These are phyloP conservation scores for Xylaria telfairii DNA, from an alignment of 495 filamentous ascomycete species.

Conservation along the genomic window DNA sequence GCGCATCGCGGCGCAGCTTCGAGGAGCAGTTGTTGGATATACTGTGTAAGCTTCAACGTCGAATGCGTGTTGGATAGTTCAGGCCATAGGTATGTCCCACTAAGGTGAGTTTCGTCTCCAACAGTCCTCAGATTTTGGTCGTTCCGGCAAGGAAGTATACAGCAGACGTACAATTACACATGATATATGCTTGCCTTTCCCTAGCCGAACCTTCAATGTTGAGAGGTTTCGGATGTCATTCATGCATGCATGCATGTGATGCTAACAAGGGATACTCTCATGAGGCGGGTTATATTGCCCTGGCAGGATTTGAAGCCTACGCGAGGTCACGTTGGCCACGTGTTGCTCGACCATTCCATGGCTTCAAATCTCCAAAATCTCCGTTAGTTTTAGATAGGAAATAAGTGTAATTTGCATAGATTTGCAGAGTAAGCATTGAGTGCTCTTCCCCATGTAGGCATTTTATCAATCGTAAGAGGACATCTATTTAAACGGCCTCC, in stretches of 20 bases:
- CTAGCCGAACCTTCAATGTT: background rate
- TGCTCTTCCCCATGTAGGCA: background rate
- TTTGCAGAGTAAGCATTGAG: background rate
- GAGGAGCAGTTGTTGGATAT: background rate
- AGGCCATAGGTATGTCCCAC: background rate
- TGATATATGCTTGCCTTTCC: background rate
- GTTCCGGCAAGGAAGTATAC: background rate
- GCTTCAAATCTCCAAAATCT: conserved; percentile 12
- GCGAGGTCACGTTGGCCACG: conserved; percentile 20
- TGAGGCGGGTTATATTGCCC: conserved; percentile 5
- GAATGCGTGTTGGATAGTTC: background rate
- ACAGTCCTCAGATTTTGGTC: background rate
- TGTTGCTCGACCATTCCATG: conserved; percentile 24
- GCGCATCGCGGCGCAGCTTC: background rate
- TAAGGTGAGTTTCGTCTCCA: background rate
- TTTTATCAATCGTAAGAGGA: background rate
- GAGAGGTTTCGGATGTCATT: background rate
- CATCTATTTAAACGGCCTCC: background rate
- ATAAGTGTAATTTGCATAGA: conserved; percentile 1
- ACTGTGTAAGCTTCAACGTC: background rate
- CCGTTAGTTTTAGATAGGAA: conserved; percentile 9
- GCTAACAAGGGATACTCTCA: conserved; percentile 3
- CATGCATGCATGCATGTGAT: conserved; percentile 12
- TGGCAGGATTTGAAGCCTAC: background rate
- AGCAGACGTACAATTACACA: background rate